These are phyloP conservation scores for Perkinsus olseni DNA, from an alignment of 169 alveolate genomes.

Conservation along the genomic window DNA sequence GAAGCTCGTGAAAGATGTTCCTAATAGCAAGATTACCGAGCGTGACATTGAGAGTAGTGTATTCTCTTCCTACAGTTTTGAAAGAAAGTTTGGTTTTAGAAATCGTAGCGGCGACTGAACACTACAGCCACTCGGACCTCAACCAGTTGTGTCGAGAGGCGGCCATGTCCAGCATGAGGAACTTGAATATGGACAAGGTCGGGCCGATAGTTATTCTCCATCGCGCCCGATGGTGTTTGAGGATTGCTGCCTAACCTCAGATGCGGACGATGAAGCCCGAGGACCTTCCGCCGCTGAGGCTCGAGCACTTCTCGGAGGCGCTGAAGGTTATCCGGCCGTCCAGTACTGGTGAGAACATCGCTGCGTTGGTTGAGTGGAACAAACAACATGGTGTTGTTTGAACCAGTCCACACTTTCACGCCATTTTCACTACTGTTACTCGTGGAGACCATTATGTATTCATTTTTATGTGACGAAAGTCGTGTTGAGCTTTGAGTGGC, in stretches of 20 bases:
- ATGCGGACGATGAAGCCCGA: slow-evolving; percentile 17
- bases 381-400: neutral
- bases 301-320: slow-evolving; percentile 28
- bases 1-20: neutral
- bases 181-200: neutral
- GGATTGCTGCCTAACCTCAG: neutral
- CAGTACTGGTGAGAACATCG: neutral
- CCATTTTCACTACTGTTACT: neutral
- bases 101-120: slow-evolving; percentile 14
- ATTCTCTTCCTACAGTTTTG: neutral
- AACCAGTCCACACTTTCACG: neutral
- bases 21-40: neutral
- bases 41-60: neutral
- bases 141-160: slow-evolving; percentile 44
- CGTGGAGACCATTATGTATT: neutral
- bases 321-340: slow-evolving; percentile 26
- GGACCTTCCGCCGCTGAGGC: slow-evolving; percentile 18
- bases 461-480: neutral
- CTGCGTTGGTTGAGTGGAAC: neutral
- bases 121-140: slow-evolving; percentile 44
- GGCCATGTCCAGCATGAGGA: slow-evolving; percentile 32
- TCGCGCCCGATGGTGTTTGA: neutral
- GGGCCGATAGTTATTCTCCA: neutral
- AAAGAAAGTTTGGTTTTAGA: neutral
- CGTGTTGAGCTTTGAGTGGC: too few species aligned